Percentiles rank a stretch among this genome's conserved stretches.
Conservation (phyloP, 305 asterid genomes). For the Rubia tinctorum region DNA sequence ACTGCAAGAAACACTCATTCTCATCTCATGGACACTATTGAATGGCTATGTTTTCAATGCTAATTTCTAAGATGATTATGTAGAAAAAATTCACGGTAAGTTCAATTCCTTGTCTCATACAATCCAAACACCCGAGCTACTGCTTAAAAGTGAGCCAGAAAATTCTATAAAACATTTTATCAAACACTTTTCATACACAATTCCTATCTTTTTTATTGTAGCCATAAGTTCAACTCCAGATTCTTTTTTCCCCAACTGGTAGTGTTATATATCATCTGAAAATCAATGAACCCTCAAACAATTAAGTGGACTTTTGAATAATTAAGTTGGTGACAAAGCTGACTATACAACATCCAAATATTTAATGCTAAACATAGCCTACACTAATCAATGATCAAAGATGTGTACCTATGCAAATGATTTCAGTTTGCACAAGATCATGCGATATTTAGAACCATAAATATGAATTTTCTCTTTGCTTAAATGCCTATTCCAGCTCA, state of each 20-base stretch:
- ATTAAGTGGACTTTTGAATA: constrained; percentile 25
- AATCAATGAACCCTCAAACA: constrained; percentile 9
- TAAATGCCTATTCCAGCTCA: background rate
- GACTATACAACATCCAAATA: background rate
- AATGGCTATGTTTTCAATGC: constrained; percentile 59
- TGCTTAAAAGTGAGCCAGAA: background rate
- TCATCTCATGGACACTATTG: too few relatives aligned
- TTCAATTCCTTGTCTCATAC: constrained; percentile 47
- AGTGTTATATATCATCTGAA: constrained; percentile 4
- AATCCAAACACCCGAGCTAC: background rate
- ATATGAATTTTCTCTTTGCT: background rate
- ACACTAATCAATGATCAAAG: background rate
- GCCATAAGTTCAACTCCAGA: constrained; percentile 6
- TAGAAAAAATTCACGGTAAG: constrained; percentile 89
- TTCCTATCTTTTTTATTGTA: constrained; percentile 14
- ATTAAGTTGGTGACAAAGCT: background rate
- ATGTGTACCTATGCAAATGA: constrained; percentile 1
- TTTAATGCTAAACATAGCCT: too few relatives aligned
- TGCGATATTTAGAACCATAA: background rate
- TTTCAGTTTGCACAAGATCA: background rate
- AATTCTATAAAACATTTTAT: constrained; percentile 2
- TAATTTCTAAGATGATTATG: constrained; percentile 77
- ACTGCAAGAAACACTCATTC: background rate
- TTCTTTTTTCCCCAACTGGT: background rate
- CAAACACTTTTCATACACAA: background rate